Conservation (phyloP, 371 early-diverging fungal genomes). For the Batrachochytrium dendrobatidis region DNA sequence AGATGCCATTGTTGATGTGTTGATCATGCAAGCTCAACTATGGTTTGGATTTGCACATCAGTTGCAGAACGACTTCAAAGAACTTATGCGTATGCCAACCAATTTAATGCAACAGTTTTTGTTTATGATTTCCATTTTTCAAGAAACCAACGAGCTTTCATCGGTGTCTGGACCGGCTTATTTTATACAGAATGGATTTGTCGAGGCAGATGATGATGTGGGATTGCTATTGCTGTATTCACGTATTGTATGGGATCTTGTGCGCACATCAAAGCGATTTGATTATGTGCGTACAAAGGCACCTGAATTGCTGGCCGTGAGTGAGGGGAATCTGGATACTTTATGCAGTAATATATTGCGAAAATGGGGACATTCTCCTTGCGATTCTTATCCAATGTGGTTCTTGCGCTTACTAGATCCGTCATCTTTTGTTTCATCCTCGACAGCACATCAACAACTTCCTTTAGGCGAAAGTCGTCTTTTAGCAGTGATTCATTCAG, state of each 20-base stretch:
- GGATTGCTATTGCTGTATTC: background rate
- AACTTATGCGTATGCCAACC: background rate
- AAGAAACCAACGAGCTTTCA: background rate
- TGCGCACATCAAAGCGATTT: background rate
- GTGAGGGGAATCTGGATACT: background rate
- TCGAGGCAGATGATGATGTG: background rate
- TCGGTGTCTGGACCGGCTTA: background rate
- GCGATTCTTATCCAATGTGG: background rate
- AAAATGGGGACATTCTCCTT: background rate
- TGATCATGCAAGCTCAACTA: slow-evolving; percentile 5
- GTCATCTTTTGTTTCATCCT: background rate
- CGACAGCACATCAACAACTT: background rate
- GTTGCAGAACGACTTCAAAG: background rate
- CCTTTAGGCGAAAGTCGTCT: background rate
- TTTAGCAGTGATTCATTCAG: background rate
- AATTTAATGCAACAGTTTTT: background rate
- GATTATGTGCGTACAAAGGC: background rate
- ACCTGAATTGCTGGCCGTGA: background rate
- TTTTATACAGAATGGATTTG: background rate
- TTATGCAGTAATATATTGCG: slow-evolving; percentile 1
- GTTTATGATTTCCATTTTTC: background rate
- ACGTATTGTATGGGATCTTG: background rate
- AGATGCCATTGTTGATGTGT: background rate
- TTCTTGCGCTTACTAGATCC: slow-evolving; percentile 4
- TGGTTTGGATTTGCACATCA: background rate